Evolutionary conservation across 2,329 filamentous ascomycete genomes (phyloP).

Genomic region (Aspergillus udagawae): DNA sequence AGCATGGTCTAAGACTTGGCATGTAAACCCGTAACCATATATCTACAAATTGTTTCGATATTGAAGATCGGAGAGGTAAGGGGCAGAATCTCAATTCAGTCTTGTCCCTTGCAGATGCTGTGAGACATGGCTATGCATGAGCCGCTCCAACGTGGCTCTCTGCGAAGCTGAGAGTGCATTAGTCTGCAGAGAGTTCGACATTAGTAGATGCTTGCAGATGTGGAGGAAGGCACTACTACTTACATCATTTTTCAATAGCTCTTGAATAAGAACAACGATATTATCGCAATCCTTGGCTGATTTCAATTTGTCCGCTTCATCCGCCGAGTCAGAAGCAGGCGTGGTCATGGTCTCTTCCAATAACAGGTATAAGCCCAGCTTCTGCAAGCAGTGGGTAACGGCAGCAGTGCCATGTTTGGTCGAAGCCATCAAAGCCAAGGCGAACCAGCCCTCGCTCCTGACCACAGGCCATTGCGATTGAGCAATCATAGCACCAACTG

Average conservation of each 20-base stretch:
- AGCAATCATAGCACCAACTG: conserved; percentile 41
- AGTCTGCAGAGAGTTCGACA: conserved; percentile 19
- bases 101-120: conserved; percentile 14
- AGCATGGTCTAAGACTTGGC: background rate
- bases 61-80: background rate
- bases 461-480: conserved; percentile 48
- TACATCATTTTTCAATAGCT: conserved; percentile 38
- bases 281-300: conserved; percentile 40
- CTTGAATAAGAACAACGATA: conserved; percentile 36
- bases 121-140: conserved; percentile 24
- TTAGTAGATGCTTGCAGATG: background rate
- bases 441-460: conserved; percentile 48
- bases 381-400: conserved; percentile 33
- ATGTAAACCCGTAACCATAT: background rate
- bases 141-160: conserved; percentile 25
- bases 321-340: conserved; percentile 13
- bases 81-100: background rate
- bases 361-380: conserved; percentile 30
- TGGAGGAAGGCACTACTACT: conserved; percentile 10
- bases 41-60: background rate
- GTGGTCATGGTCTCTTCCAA: conserved; percentile 30
- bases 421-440: conserved; percentile 44
- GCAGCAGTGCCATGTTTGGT: conserved; percentile 28
- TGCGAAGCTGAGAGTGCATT: conserved; percentile 23
- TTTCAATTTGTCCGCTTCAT: conserved; percentile 23